Conservation (phyloP, 208 protist species). For the Zelonia costaricensis region DNA sequence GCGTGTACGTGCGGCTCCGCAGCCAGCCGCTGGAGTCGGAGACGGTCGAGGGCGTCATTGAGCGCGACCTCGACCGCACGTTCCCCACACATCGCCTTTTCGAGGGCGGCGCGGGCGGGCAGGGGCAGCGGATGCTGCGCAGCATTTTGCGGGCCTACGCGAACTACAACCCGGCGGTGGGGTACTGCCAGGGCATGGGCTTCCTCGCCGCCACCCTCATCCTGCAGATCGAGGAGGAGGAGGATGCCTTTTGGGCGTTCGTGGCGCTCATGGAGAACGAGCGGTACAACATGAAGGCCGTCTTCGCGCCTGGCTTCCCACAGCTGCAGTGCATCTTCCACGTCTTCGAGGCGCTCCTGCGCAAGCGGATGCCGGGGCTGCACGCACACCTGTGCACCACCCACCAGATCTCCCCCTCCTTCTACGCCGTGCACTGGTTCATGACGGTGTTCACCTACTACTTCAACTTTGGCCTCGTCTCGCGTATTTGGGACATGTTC, state of each 20-base stretch:
- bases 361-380: conserved; percentile 38
- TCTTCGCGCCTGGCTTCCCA: conserved; percentile 81
- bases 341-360: conserved; percentile 70
- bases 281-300: conserved; percentile 54
- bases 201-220: conserved; percentile 88
- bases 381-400: conserved; percentile 35
- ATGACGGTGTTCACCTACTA: conserved; percentile 88
- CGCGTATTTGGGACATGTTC: conserved; percentile 92
- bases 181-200: conserved; percentile 93
- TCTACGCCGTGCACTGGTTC: conserved; percentile 88
- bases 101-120: conserved; percentile 14
- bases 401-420: conserved; percentile 40
- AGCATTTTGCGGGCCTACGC: conserved; percentile 83
- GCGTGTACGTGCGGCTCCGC: conserved; percentile 35
- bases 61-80: conserved; percentile 82
- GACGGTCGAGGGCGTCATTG: conserved; percentile 65
- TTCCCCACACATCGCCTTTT: conserved; percentile 87
- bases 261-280: conserved; percentile 77
- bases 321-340: conserved; percentile 65
- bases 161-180: conserved; percentile 63
- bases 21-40: conserved; percentile 25
- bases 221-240: conserved; percentile 79
- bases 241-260: conserved; percentile 87
- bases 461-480: conserved; percentile 78
- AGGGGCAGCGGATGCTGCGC: conserved; percentile 66